Evolutionary conservation across 2,329 filamentous ascomycete species (phyloP), one percentile per base, ranked within the genome.

Genomic region (Scytalidium sp.): DNA sequence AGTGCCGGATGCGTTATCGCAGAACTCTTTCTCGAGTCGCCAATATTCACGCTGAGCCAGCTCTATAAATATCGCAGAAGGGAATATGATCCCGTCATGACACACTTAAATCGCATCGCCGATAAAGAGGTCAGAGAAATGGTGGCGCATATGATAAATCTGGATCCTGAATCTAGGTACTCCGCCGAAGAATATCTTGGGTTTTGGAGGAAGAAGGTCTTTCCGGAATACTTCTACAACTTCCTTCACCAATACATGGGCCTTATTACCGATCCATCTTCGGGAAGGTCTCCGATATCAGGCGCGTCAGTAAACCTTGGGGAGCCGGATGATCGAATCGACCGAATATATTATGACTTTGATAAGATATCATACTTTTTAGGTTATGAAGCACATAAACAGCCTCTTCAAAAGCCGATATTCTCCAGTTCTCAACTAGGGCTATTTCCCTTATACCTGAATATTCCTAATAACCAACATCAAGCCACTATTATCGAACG

Each of bases 181-280:
- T 91, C 90, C 17, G 93, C 94, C 2, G 91, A 97, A 50, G 90
- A 97, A 62, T 97, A 97, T 58, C 75, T 99, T 9, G 87, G 91
- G 19, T 93, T 96, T 61, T 97, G 90, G 84, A 89, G 90, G 61
- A 83, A 82, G 43, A 97, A 93, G 64, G 90, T 93, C 3, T 99
- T 99, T 56, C 95, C 94, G 0, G 83, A 89, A 50, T 99, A 99
- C 70, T 99, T 99, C 63, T 97, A 97, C 75, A 95, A 84, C 64
- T 97, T 99, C 64, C 76, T 99, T 25, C 94, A 99, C 65, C 92
- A 97, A 62, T 96, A 99, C 65, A 97, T 99, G 90, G 89, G 90
- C 58, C 80, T 96, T 48, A 89, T 99, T 54, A 97, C 94, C 3
- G 91, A 97, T 65, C 88, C 92, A 0, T 89, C 87, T 0, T 89